phyloP scores from a whole-genome alignment of 1,284 basidiomycete genomes.

The Neolentinus lepideus region DNA sequence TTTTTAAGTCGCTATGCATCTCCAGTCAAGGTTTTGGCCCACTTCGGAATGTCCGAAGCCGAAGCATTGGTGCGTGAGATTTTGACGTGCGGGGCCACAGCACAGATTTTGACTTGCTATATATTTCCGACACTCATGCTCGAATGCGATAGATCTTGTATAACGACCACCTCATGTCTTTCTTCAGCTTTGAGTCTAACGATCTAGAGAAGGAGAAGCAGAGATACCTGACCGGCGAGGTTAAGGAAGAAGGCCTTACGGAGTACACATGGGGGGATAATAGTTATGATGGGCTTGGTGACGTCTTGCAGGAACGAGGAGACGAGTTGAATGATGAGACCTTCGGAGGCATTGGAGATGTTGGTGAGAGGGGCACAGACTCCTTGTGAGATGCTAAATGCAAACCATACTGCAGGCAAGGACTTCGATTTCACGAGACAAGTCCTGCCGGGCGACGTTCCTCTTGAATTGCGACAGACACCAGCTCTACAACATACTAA shows the following conservation, averaged over 20 bases:
- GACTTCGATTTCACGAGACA: conserved; percentile 85
- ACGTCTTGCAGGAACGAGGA: conserved; percentile 79
- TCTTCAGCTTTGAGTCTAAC: conserved; percentile 70
- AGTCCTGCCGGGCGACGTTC: conserved; percentile 25
- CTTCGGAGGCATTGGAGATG: conserved; percentile 66
- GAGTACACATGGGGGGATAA: conserved; percentile 89
- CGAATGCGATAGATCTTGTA: background rate
- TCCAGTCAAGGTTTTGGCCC: no score
- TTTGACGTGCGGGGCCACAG: background rate
- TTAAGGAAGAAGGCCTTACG: conserved; percentile 68
- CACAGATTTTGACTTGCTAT: background rate
- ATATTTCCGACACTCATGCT: background rate
- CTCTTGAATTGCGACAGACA: conserved; percentile 5
- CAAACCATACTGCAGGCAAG: conserved; percentile 49
- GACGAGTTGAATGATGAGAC: conserved; percentile 96
- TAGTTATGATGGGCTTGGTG: conserved; percentile 85
- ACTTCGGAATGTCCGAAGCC: no score
- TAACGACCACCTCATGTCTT: conserved; percentile 47
- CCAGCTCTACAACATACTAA: background rate
- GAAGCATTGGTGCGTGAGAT: background rate
- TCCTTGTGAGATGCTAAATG: background rate
- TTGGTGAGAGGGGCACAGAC: conserved; percentile 47
- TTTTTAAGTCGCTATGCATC: no score
- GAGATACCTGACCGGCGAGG: conserved; percentile 41
- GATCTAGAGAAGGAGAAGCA: conserved; percentile 57